Base-by-base conservation (phyloP, 441 rosid species). In the Gossypium laxum region DNA sequence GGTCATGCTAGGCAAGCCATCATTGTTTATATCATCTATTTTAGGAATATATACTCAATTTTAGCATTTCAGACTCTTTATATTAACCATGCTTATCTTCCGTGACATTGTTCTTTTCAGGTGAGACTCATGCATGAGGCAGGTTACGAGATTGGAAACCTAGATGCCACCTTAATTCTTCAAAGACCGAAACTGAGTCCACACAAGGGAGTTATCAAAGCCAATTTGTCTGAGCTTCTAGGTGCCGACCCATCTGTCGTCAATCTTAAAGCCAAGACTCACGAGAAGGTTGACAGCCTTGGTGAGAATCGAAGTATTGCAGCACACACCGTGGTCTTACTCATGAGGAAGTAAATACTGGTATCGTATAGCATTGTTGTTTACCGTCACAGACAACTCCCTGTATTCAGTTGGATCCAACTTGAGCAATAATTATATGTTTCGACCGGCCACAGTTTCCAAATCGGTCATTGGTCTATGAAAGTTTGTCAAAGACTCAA, bases 251-350 rank as follows among this genome's bases (percentile, higher is more conserved):
- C 86, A 2, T 79, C 38, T 3, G 92, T 81, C 2, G 83, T 94
- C 52, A 94, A 91, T 78, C 75, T 70, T 17, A 70, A 70, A 24
- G 73, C 73, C 2, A 70, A 70, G 70, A 66, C 70, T 47, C 73
- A 70, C 28, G 74, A 70, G 88, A 94, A 90, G 79, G 98, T 93
- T 0, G 98, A 93, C 69, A 93, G 98, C 76, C 91, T 93, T 0
- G 97, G 98, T 24, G 98, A 93, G 78, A 93, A 93, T 75, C 83
- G 96, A 70, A 91, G 98, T 73, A 91, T 90, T 70, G 96, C 98
- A 55, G 38, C 38, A 5, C 98, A 91, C 71, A 90, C 98, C 0
- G 94, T 91, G 61, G 77, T 91, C 74, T 92, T 93, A 70, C 91
- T 91, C 47, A 91, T 90, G 95, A 87, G 84, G 82, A 91, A 89